phyloP scores from a whole-genome alignment of 768 basidiomycete species.

The Chlorophyllum brunneum region DNA sequence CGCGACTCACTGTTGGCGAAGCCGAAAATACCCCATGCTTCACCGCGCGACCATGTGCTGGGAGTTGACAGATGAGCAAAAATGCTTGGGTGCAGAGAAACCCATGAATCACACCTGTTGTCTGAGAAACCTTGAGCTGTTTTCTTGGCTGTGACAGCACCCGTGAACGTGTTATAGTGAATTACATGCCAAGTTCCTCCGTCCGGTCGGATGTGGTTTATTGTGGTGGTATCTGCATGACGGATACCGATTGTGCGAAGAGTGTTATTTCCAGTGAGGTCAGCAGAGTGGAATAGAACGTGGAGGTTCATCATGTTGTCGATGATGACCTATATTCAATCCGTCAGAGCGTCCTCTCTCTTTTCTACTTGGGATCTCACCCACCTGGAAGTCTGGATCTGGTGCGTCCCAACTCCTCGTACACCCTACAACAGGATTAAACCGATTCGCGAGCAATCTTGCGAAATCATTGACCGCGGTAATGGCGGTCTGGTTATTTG shows the following conservation, averaged over 20 bases:
- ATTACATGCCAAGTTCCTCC: constrained; percentile 65
- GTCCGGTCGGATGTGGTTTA: constrained; percentile 61
- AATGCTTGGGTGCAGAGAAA: background rate
- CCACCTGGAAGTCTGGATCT: constrained; percentile 56
- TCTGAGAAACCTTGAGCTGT: constrained; percentile 65
- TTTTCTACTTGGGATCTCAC: constrained; percentile 9
- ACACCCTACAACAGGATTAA: constrained; percentile 56
- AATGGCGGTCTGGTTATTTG: constrained; percentile 51
- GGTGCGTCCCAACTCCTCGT: constrained; percentile 66
- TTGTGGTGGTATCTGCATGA: constrained; percentile 65
- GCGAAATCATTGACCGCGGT: constrained; percentile 57
- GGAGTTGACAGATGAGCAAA: background rate
- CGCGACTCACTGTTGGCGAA: constrained; percentile 58
- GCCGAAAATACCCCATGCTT: constrained; percentile 70
- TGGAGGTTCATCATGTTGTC: constrained; percentile 83
- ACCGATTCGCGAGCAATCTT: constrained; percentile 50
- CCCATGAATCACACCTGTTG: constrained; percentile 17
- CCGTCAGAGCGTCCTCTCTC: background rate
- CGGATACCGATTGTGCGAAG: constrained; percentile 55
- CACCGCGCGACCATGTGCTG: constrained; percentile 74
- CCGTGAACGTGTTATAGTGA: constrained; percentile 64
- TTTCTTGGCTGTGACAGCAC: constrained; percentile 48
- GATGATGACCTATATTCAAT: constrained; percentile 50
- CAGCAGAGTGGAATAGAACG: constrained; percentile 53
- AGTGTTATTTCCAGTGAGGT: constrained; percentile 57